Evolutionary conservation across 768 basidiomycete species (phyloP).

Genomic region (Lyophyllum semitale): DNA sequence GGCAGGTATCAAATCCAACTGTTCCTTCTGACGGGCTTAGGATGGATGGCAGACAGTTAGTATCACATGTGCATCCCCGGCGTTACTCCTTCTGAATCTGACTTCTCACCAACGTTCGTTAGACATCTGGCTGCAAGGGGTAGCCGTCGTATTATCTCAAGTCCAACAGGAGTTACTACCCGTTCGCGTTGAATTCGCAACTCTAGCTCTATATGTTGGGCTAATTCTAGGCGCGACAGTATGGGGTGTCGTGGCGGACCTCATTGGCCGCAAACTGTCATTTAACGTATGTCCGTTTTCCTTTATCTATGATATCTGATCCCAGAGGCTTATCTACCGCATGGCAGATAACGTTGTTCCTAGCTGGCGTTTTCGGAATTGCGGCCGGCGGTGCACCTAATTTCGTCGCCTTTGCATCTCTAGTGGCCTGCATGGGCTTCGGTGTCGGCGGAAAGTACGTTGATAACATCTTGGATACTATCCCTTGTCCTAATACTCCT

Average conservation of each 20-base stretch:
- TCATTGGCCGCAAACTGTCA: constrained; percentile 47
- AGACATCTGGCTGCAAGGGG: constrained; percentile 50
- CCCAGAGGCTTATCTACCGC: neutral
- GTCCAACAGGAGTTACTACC: constrained; percentile 45
- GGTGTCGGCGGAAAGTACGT: constrained; percentile 54
- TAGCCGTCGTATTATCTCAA: constrained; percentile 46
- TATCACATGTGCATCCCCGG: neutral
- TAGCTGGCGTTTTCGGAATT: constrained; percentile 51
- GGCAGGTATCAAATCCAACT: constrained; percentile 52
- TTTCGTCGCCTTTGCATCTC: constrained; percentile 46
- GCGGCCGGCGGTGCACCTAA: constrained; percentile 47
- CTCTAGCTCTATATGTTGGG: constrained; percentile 47
- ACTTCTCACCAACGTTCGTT: constrained; percentile 1
- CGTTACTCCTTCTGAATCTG: neutral
- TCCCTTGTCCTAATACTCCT: constrained; percentile 20
- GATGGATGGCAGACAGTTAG: constrained; percentile 53
- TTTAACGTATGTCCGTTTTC: constrained; percentile 34
- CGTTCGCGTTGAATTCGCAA: constrained; percentile 43
- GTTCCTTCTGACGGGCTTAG: constrained; percentile 46
- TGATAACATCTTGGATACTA: constrained; percentile 18
- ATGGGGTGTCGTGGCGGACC: constrained; percentile 52
- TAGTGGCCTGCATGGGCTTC: constrained; percentile 49
- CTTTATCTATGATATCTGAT: neutral
- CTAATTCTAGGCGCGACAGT: constrained; percentile 48
- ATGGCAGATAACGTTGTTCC: constrained; percentile 29